phyloP scores from a whole-genome alignment of 1,284 basidiomycete species.

The Gymnopus androsaceus region DNA sequence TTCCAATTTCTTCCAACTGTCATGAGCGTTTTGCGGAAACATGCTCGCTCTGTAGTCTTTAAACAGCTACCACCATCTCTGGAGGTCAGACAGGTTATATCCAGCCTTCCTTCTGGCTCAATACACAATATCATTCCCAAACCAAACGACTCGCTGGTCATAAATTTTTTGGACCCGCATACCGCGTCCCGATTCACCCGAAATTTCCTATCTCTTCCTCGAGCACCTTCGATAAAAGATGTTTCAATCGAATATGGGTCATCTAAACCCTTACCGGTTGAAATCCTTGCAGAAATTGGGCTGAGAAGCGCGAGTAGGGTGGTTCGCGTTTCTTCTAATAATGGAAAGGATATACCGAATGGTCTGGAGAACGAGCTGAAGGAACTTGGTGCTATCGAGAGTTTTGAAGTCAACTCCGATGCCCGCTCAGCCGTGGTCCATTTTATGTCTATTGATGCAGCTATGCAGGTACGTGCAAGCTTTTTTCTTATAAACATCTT shows the following conservation, averaged over 20 bases:
- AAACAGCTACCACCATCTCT: conserved; percentile 2
- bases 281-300: conserved; percentile 3
- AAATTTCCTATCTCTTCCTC: background rate
- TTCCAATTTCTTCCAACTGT: background rate
- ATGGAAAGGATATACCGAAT: background rate
- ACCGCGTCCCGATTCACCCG: background rate
- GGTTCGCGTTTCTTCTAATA: background rate
- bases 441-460: conserved; percentile 1
- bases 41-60: conserved; percentile 3
- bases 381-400: background rate
- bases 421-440: background rate
- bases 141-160: background rate
- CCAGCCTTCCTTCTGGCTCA: background rate
- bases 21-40: conserved; percentile 6
- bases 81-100: background rate
- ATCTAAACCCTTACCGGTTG: background rate
- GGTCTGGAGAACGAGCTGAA: background rate
- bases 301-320: conserved; percentile 4
- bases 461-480: background rate
- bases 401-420: background rate
- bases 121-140: background rate
- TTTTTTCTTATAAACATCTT: background rate
- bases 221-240: background rate
- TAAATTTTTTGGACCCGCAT: conserved; percentile 5
- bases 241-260: background rate